Percentiles rank a stretch among this genome's conserved stretches.
phyloP scores from a whole-genome alignment of 768 basidiomycete species.

The Termitomyces sp. region DNA sequence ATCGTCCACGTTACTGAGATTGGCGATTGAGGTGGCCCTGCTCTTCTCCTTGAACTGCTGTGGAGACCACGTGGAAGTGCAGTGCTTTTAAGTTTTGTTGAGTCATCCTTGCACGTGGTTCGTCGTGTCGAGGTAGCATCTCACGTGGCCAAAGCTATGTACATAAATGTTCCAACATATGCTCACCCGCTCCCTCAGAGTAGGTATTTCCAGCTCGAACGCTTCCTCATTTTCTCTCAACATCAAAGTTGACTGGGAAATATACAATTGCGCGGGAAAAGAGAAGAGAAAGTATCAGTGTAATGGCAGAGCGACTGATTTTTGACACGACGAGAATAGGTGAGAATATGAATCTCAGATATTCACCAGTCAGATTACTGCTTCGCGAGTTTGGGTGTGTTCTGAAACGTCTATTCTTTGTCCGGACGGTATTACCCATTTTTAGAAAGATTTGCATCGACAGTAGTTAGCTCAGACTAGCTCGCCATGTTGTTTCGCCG shows the following conservation, averaged over 20 bases:
- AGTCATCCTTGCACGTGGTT: too few species aligned
- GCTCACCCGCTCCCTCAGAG: too few species aligned
- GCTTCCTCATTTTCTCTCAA: neutral
- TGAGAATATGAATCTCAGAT: neutral
- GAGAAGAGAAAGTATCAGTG: neutral
- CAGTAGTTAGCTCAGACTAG: neutral
- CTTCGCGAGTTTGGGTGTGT: neutral
- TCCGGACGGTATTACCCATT: neutral
- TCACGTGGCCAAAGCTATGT: neutral
- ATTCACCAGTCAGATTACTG: neutral
- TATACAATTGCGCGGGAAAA: neutral
- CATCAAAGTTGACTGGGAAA: neutral
- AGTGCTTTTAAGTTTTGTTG: too few species aligned
- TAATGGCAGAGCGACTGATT: neutral
- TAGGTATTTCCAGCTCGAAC: too few species aligned
- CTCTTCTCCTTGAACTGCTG: slow-evolving; percentile 45
- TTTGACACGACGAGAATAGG: neutral
- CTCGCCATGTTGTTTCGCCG: too few species aligned
- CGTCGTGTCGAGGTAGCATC: too few species aligned
- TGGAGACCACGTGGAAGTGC: slow-evolving; percentile 52
- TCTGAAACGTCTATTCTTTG: neutral
- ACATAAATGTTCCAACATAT: too few species aligned
- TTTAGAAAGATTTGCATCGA: neutral
- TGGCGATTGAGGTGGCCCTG: slow-evolving; percentile 52
- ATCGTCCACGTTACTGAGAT: slow-evolving; percentile 28